phyloP scores from a whole-genome alignment of 305 asterid genomes.

The Salvia sclarea region DNA sequence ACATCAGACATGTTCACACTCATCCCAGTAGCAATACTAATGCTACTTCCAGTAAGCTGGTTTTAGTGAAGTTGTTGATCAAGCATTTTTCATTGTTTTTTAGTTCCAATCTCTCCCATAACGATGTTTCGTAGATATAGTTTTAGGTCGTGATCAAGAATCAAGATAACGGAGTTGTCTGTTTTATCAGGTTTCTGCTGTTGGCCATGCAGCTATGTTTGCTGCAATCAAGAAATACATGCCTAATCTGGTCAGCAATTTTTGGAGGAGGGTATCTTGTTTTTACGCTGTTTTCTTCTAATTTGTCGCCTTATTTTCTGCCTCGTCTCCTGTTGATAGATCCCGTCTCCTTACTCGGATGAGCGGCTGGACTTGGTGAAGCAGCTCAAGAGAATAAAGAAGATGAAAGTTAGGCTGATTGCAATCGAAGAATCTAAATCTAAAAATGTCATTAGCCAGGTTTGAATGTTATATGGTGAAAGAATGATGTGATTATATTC shows the following conservation, averaged over 20 bases:
- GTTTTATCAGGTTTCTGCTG: conserved; percentile 60
- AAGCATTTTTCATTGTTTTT: not conserved
- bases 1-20: conserved; percentile 56
- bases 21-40: conserved; percentile 65
- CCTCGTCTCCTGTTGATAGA: conserved; percentile 38
- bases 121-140: not conserved
- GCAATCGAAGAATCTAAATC: conserved; percentile 13
- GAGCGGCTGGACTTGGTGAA: conserved; percentile 59
- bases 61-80: not conserved
- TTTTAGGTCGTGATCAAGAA: not conserved
- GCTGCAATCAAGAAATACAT: conserved; percentile 73
- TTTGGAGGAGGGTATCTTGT: not conserved
- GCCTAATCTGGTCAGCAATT: conserved; percentile 54
- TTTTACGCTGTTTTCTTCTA: not conserved
- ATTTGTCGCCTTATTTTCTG: not conserved
- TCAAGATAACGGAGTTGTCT: not conserved
- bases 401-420: conserved; percentile 44
- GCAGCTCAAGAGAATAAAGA: conserved; percentile 66
- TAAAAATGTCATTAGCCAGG: not conserved
- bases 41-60: conserved; percentile 70
- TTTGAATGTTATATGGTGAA: not conserved
- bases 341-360: conserved; percentile 73
- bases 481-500: not conserved
- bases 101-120: not conserved
- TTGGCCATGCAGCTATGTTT: conserved; percentile 81